These are phyloP conservation scores for Heliamphora exappendiculata DNA, from an alignment of 148 eudicot species.

Conservation along the genomic window DNA sequence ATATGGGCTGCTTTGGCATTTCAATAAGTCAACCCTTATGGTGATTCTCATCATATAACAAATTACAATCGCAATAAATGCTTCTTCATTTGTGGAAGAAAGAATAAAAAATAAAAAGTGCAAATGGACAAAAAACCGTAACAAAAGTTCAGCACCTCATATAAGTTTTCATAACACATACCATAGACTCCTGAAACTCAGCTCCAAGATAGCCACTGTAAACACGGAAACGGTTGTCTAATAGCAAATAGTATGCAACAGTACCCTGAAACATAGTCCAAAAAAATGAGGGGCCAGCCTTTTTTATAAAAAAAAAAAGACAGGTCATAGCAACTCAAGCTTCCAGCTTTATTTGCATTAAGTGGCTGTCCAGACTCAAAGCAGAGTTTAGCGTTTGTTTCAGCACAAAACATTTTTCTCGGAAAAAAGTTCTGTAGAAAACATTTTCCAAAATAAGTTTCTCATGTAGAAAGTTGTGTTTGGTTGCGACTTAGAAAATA, in stretches of 20 bases:
- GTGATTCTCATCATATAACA: not conserved
- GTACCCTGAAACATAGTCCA: slow-evolving; percentile 59
- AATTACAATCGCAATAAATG: not conserved
- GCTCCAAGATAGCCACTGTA: slow-evolving; percentile 89
- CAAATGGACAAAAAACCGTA: not conserved
- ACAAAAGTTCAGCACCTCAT: not conserved
- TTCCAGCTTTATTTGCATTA: slow-evolving; percentile 7
- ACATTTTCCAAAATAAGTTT: no score
- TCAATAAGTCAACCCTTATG: not conserved
- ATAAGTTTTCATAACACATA: slow-evolving; percentile 15
- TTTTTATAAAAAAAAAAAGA: not conserved
- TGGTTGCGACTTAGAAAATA: no score
- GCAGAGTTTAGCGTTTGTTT: no score
- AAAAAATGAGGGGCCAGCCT: not conserved
- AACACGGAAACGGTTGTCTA: slow-evolving; percentile 79
- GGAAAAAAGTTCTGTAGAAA: no score
- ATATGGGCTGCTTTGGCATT: not conserved
- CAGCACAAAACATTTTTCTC: no score
- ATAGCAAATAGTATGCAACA: slow-evolving; percentile 88
- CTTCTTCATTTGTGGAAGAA: not conserved
- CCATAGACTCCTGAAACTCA: slow-evolving; percentile 89
- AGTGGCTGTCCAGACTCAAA: not conserved
- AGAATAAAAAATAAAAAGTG: not conserved
- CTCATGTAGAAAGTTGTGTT: no score
- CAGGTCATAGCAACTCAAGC: not conserved